These are phyloP conservation scores for Phytophthora citricola DNA, from an alignment of 352 stramenopile genomes.

Conservation along the genomic window DNA sequence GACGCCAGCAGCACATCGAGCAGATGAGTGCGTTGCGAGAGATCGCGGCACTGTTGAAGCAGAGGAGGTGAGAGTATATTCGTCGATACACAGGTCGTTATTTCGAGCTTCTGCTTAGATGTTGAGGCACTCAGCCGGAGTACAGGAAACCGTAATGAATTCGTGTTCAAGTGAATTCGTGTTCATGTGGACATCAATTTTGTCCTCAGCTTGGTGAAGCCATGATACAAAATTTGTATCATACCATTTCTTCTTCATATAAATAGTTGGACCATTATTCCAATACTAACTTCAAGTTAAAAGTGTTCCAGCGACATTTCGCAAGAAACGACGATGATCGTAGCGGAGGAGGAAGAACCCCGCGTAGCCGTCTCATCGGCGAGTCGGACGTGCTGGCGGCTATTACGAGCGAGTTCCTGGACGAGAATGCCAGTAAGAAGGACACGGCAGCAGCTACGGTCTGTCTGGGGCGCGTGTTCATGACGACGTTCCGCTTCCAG, in stretches of 20 bases:
- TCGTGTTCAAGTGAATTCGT: neutral
- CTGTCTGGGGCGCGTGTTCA: constrained; percentile 75
- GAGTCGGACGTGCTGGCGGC: constrained; percentile 80
- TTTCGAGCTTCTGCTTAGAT: neutral
- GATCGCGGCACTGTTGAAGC: constrained; percentile 45
- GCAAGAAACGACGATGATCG: constrained; percentile 32
- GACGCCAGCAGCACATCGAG: constrained; percentile 60
- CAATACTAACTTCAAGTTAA: constrained; percentile 7
- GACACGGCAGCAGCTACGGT: constrained; percentile 66
- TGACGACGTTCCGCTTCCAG: constrained; percentile 89
- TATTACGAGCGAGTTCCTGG: constrained; percentile 80
- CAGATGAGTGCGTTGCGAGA: constrained; percentile 59
- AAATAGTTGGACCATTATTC: constrained; percentile 5
- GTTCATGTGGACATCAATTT: neutral
- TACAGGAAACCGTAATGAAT: neutral
- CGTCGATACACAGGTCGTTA: constrained; percentile 13
- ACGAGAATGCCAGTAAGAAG: constrained; percentile 63
- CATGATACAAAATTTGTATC: constrained; percentile 1
- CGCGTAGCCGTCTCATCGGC: constrained; percentile 56
- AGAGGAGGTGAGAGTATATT: constrained; percentile 17
- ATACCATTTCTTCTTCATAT: neutral
- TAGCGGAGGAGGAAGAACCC: constrained; percentile 28
- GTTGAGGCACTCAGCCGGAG: too few relatives aligned
- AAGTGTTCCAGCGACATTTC: constrained; percentile 1
- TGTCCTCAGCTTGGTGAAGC: neutral